Percentiles rank a stretch among this genome's conserved stretches.
Conservation (phyloP, 768 basidiomycete species). For the Suillus spraguei region DNA sequence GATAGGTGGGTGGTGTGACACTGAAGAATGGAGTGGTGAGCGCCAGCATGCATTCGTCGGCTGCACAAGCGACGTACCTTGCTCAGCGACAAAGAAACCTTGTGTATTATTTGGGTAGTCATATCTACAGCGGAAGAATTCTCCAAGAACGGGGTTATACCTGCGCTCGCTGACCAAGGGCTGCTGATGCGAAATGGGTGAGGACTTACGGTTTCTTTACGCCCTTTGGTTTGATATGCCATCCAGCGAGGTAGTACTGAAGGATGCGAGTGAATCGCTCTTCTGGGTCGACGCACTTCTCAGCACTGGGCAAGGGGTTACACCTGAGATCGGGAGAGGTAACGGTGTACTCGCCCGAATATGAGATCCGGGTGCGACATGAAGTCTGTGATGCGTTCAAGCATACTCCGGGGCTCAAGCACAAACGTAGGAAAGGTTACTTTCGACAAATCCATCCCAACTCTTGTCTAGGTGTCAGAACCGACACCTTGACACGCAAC, state of each 20-base stretch:
- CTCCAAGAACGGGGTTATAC: constrained; percentile 96
- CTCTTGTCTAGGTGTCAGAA: constrained; percentile 45
- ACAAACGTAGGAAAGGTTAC: constrained; percentile 96
- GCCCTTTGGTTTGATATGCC: constrained; percentile 99
- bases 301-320: constrained; percentile 56
- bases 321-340: constrained; percentile 1
- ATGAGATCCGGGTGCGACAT: constrained; percentile 98
- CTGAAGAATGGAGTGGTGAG: constrained; percentile 40
- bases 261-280: constrained; percentile 91
- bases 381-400: constrained; percentile 99
- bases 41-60: constrained; percentile 9
- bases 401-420: constrained; percentile 94
- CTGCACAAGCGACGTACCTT: constrained; percentile 54
- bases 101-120: constrained; percentile 90
- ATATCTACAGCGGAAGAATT: constrained; percentile 97
- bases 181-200: constrained; percentile 11
- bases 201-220: constrained; percentile 94
- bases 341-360: constrained; percentile 70
- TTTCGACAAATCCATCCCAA: constrained; percentile 96
- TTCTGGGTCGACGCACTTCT: constrained; percentile 77
- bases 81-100: constrained; percentile 96
- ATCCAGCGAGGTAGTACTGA: constrained; percentile 96
- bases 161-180: constrained; percentile 39
- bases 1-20: constrained; percentile 93
- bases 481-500: not conserved